phyloP scores from a whole-genome alignment of 495 filamentous ascomycete species.

The Penicillium herquei region DNA sequence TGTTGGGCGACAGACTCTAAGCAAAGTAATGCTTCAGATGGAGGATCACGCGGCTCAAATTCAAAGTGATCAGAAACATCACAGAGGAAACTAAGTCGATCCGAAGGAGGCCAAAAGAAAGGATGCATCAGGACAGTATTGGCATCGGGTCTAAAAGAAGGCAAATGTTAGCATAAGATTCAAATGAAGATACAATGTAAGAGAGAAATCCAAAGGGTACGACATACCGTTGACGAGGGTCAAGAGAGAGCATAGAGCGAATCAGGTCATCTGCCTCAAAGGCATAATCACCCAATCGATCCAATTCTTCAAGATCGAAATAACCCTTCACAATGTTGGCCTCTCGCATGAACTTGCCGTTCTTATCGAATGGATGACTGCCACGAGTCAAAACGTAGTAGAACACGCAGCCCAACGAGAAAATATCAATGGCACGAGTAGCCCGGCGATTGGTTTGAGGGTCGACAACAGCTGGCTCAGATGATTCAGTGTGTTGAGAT shows the following conservation, averaged over 20 bases:
- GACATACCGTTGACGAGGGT: constrained; percentile 61
- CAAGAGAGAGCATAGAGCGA: constrained; percentile 72
- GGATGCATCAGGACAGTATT: constrained; percentile 81
- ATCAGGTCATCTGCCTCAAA: constrained; percentile 87
- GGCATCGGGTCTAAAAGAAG: constrained; percentile 58
- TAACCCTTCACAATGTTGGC: constrained; percentile 91
- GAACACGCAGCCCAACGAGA: constrained; percentile 92
- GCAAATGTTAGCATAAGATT: background rate
- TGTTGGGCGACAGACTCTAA: constrained; percentile 57
- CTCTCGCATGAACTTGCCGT: constrained; percentile 90
- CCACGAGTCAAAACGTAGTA: constrained; percentile 93
- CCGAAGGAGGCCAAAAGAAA: constrained; percentile 91
- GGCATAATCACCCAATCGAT: constrained; percentile 73
- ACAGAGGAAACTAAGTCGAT: constrained; percentile 84
- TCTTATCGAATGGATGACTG: constrained; percentile 90
- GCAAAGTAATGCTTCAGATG: constrained; percentile 60
- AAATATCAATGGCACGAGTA: constrained; percentile 94
- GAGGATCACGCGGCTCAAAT: constrained; percentile 78
- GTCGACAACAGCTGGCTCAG: constrained; percentile 59
- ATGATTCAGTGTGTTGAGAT: constrained; percentile 51
- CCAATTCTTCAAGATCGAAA: constrained; percentile 68
- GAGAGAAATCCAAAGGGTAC: background rate
- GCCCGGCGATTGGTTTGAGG: constrained; percentile 72
- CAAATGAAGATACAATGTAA: background rate
- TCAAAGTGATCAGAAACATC: constrained; percentile 96